A percentile compares a stretch with the other conserved stretches of the same genome.
phyloP scores from a whole-genome alignment of 1,139 yeast species.

The Nakaseomyces nivariensis region DNA sequence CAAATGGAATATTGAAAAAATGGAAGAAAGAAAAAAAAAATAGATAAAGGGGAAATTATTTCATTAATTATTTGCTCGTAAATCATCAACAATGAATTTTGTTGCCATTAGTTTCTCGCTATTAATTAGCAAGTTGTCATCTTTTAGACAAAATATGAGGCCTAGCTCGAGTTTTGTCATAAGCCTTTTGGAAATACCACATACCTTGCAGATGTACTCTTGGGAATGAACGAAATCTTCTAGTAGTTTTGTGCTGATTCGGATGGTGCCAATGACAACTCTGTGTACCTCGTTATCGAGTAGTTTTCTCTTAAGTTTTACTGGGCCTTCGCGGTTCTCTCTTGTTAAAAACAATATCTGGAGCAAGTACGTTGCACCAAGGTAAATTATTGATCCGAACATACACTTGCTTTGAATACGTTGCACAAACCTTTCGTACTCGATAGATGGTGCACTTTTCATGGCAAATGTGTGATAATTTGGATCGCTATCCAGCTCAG shows the following conservation, averaged over 20 bases:
- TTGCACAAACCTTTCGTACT: slow-evolving; percentile 14
- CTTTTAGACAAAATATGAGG: slow-evolving; percentile 28
- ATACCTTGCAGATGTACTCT: slow-evolving; percentile 42
- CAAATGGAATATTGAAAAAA: too few species aligned
- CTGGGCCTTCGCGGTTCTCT: slow-evolving; percentile 32
- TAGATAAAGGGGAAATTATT: too few species aligned
- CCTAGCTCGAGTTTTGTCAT: slow-evolving; percentile 40
- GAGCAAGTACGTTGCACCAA: slow-evolving; percentile 17
- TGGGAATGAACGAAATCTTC: slow-evolving; percentile 46
- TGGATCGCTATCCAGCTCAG: neutral
- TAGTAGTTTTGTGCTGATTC: slow-evolving; percentile 41
- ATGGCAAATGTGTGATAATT: slow-evolving; percentile 10
- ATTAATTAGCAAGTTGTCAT: slow-evolving; percentile 17
- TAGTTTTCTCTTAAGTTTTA: slow-evolving; percentile 30
- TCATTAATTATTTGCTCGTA: slow-evolving; percentile 1
- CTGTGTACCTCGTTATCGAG: slow-evolving; percentile 38
- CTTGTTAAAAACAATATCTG: slow-evolving; percentile 31
- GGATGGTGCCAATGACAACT: slow-evolving; percentile 38
- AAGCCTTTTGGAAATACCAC: slow-evolving; percentile 39
- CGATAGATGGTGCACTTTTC: slow-evolving; percentile 18
- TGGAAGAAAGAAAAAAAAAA: too few species aligned
- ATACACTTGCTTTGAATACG: slow-evolving; percentile 19
- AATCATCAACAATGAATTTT: slow-evolving; percentile 9
- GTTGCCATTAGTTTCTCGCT: slow-evolving; percentile 15
- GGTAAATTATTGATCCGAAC: slow-evolving; percentile 17